A percentile compares a stretch with the other conserved stretches of the same genome.
Evolutionary conservation across 176 grass and related monocot genomes (phyloP).

Genomic region (Bothriochloa decipiens): DNA sequence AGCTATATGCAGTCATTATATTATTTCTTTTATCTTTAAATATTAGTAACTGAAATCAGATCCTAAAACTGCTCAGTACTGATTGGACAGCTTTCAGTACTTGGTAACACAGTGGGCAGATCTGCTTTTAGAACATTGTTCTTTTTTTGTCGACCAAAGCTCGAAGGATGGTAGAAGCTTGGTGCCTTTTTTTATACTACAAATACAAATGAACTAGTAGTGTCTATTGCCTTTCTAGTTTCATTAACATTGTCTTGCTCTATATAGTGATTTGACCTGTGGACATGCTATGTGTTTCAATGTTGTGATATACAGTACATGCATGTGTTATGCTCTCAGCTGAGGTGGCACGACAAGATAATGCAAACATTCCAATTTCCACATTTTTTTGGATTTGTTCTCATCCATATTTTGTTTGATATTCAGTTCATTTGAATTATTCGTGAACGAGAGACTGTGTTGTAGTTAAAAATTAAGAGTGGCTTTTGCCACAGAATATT

Average conservation of each 20-base stretch:
- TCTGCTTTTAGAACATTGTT: not conserved
- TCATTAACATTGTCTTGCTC: not conserved
- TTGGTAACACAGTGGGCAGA: not conserved
- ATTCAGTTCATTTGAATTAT: conserved; percentile 13
- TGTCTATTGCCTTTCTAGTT: not conserved
- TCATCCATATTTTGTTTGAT: not conserved
- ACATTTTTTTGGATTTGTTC: not conserved
- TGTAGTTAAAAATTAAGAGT: not conserved
- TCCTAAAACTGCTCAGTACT: not conserved
- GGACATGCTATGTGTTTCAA: not conserved
- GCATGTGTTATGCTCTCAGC: not conserved
- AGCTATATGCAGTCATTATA: not conserved
- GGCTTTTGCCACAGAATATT: not conserved
- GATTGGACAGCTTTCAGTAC: not conserved
- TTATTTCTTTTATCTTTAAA: conserved; percentile 21
- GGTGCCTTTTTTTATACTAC: not conserved
- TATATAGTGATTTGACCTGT: not conserved
- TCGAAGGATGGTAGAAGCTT: not conserved
- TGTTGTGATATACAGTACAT: not conserved
- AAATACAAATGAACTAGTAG: conserved; percentile 23
- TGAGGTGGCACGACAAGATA: conserved; percentile 5
- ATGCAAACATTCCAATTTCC: not conserved
- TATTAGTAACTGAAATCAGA: not conserved
- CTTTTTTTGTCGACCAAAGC: conserved; percentile 26
- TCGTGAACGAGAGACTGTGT: not conserved